Base-by-base conservation (phyloP, 2,329 filamentous ascomycete species). In the Acephala macrosclerotiorum region DNA sequence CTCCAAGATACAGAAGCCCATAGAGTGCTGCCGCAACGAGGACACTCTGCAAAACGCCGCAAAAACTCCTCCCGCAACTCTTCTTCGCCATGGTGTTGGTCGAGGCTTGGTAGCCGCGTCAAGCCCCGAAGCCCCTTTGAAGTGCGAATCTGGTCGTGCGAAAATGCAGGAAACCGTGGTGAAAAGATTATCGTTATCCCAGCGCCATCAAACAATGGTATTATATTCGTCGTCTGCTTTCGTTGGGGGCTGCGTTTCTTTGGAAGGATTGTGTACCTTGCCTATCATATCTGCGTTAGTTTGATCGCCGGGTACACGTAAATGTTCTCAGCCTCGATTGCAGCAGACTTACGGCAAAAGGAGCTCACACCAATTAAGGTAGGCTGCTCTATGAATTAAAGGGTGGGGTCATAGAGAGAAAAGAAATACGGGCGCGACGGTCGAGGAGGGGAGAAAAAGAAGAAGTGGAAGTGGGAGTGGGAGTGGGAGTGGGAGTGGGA, bases 31-130 rank as follows among this genome's bases (percentile, higher is more conserved):
- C 69, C 11, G 74, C 74, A 22, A 67, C 70, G 16, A 75, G 35
- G 22, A 76, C 66, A 61, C 74, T 76, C 64, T 75, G 74, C 29
- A 74, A 22, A 9, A 75, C 74, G 1, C 70, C 71, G 47, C 66
- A 74, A 29, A 66, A 64, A 64, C 69, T 73, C 58, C 70, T 72
- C 14, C 61, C 53, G 22, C 64, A 68, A 53, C 65, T 73, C 60
- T 70, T 74, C 67, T 74, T 76, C 9, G 71, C 71, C 74, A 76
- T 75, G 11, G 55, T 73, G n/a, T 58, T 47, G 36, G 38, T 47
- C 33, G 33, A 22, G 33, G 58, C 45, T 22, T 53, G 25, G 40
- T 51, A 59, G 14, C 57, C 20, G 11, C 36, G 57, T 35, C 18
- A 47, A 53, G 49, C 6, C 42, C 20, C 20, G 45, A 51, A 51